These are phyloP conservation scores for Boletus semigastroideus DNA, from an alignment of 1,284 basidiomycete species.

Conservation along the genomic window DNA sequence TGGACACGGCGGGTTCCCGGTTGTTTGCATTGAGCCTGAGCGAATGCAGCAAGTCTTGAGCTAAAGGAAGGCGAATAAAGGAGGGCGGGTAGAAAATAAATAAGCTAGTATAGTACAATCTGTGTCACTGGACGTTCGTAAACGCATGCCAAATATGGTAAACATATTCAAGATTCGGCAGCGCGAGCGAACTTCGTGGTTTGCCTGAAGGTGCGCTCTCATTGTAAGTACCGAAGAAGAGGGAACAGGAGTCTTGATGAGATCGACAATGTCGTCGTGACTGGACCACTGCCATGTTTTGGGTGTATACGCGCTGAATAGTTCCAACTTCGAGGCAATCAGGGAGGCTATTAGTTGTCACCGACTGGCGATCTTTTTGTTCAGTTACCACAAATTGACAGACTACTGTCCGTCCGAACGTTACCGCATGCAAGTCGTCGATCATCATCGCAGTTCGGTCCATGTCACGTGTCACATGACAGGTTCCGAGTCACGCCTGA, in stretches of 20 bases:
- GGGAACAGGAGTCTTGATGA: too few species aligned
- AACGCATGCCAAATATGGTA: constrained; percentile 31
- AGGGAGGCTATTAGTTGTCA: too few species aligned
- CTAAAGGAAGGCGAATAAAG: constrained; percentile 2
- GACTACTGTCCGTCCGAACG: too few species aligned
- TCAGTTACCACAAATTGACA: too few species aligned
- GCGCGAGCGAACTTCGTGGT: not conserved
- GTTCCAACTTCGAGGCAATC: too few species aligned
- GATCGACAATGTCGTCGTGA: too few species aligned
- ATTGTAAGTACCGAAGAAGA: too few species aligned
- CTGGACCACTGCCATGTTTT: too few species aligned
- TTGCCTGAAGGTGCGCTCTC: too few species aligned
- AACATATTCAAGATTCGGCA: constrained; percentile 3
- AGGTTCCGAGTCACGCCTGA: constrained; percentile 24
- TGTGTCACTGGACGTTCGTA: constrained; percentile 28
- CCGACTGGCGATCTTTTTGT: too few species aligned
- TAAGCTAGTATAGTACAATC: constrained; percentile 1
- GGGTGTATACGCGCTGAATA: too few species aligned
- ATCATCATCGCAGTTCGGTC: not conserved
- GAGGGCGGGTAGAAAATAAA: constrained; percentile 22
- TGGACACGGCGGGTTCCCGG: constrained; percentile 7
- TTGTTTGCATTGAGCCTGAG: constrained; percentile 15
- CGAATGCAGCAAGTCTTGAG: constrained; percentile 5
- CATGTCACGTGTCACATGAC: constrained; percentile 30
- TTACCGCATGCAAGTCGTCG: too few species aligned